Percentiles rank a stretch among this genome's conserved stretches.
Evolutionary conservation across 2,329 filamentous ascomycete genomes (phyloP).

Genomic region (Cordyceps cateniannulata): DNA sequence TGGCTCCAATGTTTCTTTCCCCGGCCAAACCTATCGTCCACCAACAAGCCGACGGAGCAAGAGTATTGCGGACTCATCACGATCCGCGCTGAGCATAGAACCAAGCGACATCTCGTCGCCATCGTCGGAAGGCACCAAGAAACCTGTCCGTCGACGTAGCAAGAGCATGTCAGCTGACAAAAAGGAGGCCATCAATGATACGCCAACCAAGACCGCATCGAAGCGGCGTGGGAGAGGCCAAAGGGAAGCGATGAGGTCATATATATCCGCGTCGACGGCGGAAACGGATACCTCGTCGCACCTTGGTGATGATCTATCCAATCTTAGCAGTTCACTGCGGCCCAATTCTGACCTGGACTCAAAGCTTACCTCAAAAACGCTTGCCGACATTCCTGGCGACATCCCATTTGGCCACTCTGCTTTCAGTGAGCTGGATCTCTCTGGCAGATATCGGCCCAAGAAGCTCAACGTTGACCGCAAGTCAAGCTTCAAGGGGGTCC

Average conservation of each 20-base stretch:
- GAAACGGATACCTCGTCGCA: slow-evolving; percentile 22
- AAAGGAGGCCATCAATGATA: slow-evolving; percentile 26
- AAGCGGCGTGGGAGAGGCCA: slow-evolving; percentile 19
- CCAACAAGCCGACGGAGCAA: slow-evolving; percentile 9
- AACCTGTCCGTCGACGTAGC: neutral
- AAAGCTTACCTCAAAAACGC: slow-evolving; percentile 40
- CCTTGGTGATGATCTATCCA: slow-evolving; percentile 24
- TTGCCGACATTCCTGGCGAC: slow-evolving; percentile 49
- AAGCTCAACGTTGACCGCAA: slow-evolving; percentile 44
- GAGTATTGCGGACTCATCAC: neutral
- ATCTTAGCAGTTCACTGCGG: slow-evolving; percentile 20
- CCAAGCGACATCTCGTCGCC: slow-evolving; percentile 7
- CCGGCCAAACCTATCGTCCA: slow-evolving; percentile 12
- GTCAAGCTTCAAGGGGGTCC: slow-evolving; percentile 52
- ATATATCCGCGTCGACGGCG: neutral
- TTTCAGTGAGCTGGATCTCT: slow-evolving; percentile 58
- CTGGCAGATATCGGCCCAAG: slow-evolving; percentile 36
- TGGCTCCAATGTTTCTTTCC: slow-evolving; percentile 18
- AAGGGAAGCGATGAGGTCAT: slow-evolving; percentile 13
- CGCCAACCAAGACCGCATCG: slow-evolving; percentile 31
- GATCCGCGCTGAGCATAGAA: neutral
- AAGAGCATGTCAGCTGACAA: slow-evolving; percentile 7
- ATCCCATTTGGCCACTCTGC: slow-evolving; percentile 60
- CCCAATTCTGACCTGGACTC: slow-evolving; percentile 28
- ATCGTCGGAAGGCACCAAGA: slow-evolving; percentile 10